Evolutionary conservation across 2,329 filamentous ascomycete genomes (phyloP).

Genomic region (Sarocladium brachiariae): DNA sequence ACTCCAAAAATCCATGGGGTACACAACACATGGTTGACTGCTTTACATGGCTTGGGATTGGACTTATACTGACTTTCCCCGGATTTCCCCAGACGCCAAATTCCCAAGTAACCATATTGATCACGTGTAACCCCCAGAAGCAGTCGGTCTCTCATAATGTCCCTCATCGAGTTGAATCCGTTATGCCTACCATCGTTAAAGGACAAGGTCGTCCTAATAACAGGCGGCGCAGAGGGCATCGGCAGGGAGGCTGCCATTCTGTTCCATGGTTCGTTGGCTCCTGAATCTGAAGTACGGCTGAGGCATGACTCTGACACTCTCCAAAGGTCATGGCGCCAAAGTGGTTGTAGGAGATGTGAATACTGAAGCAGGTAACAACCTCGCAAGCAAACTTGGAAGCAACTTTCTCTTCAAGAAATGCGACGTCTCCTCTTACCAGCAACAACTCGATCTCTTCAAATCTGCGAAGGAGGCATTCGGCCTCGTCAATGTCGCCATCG

Average conservation of each 20-base stretch:
- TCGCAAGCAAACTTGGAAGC: neutral
- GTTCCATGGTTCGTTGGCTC: neutral
- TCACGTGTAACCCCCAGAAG: neutral
- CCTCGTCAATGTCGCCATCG: constrained; percentile 1
- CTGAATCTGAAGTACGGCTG: neutral
- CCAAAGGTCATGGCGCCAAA: neutral
- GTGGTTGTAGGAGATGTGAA: constrained; percentile 3
- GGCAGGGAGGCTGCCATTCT: constrained; percentile 4
- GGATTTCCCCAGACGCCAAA: neutral
- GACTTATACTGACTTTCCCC: neutral
- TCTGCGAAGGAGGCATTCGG: neutral
- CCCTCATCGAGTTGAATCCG: constrained; percentile 1
- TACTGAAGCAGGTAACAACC: neutral
- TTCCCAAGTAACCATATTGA: neutral
- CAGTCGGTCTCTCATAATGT: neutral
- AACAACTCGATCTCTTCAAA: constrained; percentile 3
- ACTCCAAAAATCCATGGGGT: too few species aligned
- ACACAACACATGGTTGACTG: neutral
- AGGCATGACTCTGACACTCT: neutral
- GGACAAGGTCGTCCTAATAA: constrained; percentile 5
- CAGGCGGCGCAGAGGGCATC: constrained; percentile 3
- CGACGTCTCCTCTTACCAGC: constrained; percentile 4
- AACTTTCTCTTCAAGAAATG: constrained; percentile 2
- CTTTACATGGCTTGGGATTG: neutral
- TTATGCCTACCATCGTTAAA: constrained; percentile 1